Percentiles rank a stretch among this genome's conserved stretches.
Evolutionary conservation across 208 protist species (phyloP).

Genomic region (Leishmania amazonensis): DNA sequence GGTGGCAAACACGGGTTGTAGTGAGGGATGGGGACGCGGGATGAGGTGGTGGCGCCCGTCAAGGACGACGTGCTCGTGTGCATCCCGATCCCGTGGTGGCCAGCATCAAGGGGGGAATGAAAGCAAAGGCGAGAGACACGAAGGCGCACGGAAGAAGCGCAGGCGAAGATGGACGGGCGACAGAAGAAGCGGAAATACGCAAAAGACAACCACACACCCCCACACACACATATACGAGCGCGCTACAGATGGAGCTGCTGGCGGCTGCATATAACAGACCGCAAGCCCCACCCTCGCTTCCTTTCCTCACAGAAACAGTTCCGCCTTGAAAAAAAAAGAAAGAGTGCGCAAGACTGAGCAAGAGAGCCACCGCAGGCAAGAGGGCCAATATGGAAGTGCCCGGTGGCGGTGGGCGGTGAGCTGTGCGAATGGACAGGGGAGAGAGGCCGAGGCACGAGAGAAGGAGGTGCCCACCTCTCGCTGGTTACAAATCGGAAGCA

Average conservation of each 20-base stretch:
- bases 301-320: not conserved
- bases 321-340: not conserved
- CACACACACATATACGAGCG: not conserved
- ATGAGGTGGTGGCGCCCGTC: not conserved
- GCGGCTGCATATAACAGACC: not conserved
- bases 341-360: not conserved
- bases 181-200: not conserved
- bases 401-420: not conserved
- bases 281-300: not conserved
- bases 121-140: not conserved
- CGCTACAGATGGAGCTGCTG: not conserved
- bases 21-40: constrained; percentile 6
- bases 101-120: not conserved
- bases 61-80: not conserved
- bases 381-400: not conserved
- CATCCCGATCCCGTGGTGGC: not conserved
- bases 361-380: not conserved
- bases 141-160: not conserved
- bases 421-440: not conserved
- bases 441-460: not conserved
- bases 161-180: not conserved
- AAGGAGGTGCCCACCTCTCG: not conserved
- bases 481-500: not conserved
- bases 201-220: not conserved
- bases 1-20: constrained; percentile 35